Conservation (phyloP, 805 yeast species). For the Kluyveromyces lactis region DNA sequence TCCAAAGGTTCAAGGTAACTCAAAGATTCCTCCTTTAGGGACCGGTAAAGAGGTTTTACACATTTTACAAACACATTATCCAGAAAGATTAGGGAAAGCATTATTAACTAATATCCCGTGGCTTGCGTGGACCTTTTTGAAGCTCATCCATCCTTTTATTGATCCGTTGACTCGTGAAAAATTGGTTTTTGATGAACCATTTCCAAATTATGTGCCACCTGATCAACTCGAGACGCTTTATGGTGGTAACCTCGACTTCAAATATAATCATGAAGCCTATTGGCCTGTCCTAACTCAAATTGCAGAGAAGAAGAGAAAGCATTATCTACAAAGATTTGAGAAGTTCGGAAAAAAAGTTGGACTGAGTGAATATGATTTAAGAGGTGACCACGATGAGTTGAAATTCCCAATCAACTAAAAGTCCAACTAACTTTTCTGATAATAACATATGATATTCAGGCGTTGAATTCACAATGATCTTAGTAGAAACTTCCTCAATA, state of each 20-base stretch:
- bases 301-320: conserved; percentile 48
- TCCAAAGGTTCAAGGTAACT: conserved; percentile 45
- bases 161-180: conserved; percentile 94
- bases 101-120: conserved; percentile 88
- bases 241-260: conserved; percentile 81
- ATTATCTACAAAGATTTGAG: conserved; percentile 60
- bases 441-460: too few relatives aligned
- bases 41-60: conserved; percentile 88
- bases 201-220: conserved; percentile 69
- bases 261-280: conserved; percentile 69
- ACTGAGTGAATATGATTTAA: conserved; percentile 71
- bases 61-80: conserved; percentile 94
- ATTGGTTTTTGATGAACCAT: conserved; percentile 85
- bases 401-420: conserved; percentile 17
- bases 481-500: too few relatives aligned
- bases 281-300: conserved; percentile 66
- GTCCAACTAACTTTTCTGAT: background rate
- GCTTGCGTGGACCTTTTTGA: conserved; percentile 87
- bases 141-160: conserved; percentile 88
- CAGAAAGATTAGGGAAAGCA: conserved; percentile 93
- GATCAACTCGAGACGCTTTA: conserved; percentile 77
- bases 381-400: conserved; percentile 36
- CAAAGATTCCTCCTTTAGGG: conserved; percentile 80
- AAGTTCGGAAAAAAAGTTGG: conserved; percentile 69
- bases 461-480: too few relatives aligned